Evolutionary conservation across 257 asterid genomes (phyloP).

Genomic region (Solanum lycopersicoides): DNA sequence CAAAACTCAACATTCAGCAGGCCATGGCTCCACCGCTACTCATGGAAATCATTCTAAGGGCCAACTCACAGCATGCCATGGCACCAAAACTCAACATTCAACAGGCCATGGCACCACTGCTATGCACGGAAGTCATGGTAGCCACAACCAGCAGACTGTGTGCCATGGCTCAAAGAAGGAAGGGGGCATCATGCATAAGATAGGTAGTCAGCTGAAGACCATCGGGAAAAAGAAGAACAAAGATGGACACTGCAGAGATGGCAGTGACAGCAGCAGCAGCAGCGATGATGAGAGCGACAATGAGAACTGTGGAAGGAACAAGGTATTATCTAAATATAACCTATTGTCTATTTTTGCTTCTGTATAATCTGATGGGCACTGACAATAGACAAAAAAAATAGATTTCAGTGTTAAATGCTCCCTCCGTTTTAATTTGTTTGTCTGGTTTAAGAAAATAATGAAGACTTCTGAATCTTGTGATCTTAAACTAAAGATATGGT

Average conservation of each 20-base stretch:
- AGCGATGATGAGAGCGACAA: not conserved
- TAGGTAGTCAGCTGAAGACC: not conserved
- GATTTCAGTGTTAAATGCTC: not conserved
- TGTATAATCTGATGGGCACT: not conserved
- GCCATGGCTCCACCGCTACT: not conserved
- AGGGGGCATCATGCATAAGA: conserved; percentile 1
- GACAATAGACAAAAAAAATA: not conserved
- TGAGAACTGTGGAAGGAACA: not conserved
- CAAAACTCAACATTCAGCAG: not conserved
- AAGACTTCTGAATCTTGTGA: not conserved
- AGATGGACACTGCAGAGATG: not conserved
- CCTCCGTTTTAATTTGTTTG: not conserved
- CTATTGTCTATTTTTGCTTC: not conserved
- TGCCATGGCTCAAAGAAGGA: conserved; percentile 2
- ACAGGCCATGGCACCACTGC: not conserved
- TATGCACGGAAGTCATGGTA: not conserved
- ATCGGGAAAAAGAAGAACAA: conserved; percentile 2
- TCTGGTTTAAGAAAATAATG: not conserved
- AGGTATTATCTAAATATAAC: not conserved
- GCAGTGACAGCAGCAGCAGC: conserved; percentile 7
- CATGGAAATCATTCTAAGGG: not conserved
- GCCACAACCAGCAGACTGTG: not conserved
- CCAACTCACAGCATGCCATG: not conserved
- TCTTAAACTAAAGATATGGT: too few relatives aligned
- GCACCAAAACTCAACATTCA: not conserved